Evolutionary conservation across 2,329 filamentous ascomycete genomes (phyloP).

Genomic region (Penicillium crustosum): DNA sequence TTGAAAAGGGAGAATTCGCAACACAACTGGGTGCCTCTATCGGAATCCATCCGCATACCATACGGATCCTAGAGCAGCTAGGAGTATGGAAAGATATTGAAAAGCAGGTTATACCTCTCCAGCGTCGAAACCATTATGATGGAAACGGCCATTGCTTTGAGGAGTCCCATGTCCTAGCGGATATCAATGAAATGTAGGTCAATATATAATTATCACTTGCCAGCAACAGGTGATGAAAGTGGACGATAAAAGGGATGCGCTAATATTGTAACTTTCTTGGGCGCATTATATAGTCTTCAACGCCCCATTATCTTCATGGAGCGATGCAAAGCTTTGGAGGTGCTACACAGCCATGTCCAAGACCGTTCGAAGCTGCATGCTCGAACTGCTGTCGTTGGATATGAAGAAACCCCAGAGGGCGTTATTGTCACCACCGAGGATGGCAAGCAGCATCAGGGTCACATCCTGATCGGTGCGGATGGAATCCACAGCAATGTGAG

Average conservation of each 20-base stretch:
- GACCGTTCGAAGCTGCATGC: conserved; percentile 12
- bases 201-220: no score
- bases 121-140: conserved; percentile 9
- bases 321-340: conserved; percentile 18
- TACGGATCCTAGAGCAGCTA: conserved; percentile 13
- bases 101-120: conserved; percentile 10
- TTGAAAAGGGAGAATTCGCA: conserved; percentile 17
- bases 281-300: conserved; percentile 1
- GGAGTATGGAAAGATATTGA: conserved; percentile 14
- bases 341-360: conserved; percentile 19
- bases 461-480: conserved; percentile 43
- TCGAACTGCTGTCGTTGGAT: conserved; percentile 7
- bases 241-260: background rate
- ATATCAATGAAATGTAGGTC: conserved; percentile 12
- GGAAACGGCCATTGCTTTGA: conserved; percentile 11
- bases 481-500: conserved; percentile 42
- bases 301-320: conserved; percentile 23
- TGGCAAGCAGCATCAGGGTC: conserved; percentile 32
- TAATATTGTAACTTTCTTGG: background rate
- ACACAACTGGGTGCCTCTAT: conserved; percentile 8
- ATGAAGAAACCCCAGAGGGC: conserved; percentile 15
- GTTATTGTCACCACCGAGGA: conserved; percentile 35
- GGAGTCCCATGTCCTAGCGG: conserved; percentile 2
- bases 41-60: conserved; percentile 4
- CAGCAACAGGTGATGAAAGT: background rate